phyloP scores from a whole-genome alignment of 192 early-diverging fungal species.

The Podila verticillata region DNA sequence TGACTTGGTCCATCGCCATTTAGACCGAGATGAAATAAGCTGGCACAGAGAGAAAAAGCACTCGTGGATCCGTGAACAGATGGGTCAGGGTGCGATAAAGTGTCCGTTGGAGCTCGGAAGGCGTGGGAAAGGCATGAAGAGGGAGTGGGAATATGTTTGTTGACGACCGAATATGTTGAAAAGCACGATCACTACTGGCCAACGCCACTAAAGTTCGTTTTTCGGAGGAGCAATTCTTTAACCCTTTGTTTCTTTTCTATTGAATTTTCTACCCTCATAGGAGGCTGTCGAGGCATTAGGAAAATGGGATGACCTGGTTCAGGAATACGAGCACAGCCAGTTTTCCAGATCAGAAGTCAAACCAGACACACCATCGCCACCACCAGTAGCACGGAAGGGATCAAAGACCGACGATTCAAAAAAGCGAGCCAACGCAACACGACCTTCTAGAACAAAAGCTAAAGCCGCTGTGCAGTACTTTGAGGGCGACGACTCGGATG shows the following conservation, averaged over 20 bases:
- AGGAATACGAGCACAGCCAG: slow-evolving; percentile 53
- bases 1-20: neutral
- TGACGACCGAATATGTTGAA: neutral
- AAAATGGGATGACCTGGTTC: slow-evolving; percentile 42
- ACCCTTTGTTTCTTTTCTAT: neutral
- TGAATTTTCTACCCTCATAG: neutral
- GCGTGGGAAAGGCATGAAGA: slow-evolving; percentile 24
- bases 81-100: neutral
- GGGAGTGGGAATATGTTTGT: slow-evolving; percentile 8
- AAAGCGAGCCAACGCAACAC: slow-evolving; percentile 1
- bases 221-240: neutral
- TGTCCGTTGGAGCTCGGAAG: too few relatives aligned
- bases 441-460: slow-evolving; percentile 36
- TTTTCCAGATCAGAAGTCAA: slow-evolving; percentile 48
- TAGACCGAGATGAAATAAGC: neutral
- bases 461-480: slow-evolving; percentile 40
- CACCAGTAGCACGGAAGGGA: slow-evolving; percentile 15
- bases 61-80: neutral
- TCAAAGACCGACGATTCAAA: slow-evolving; percentile 31
- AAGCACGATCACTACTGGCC: too few relatives aligned
- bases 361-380: slow-evolving; percentile 30
- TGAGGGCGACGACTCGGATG: slow-evolving; percentile 46
- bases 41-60: too few relatives aligned
- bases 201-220: too few relatives aligned
- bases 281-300: slow-evolving; percentile 46